phyloP scores from a whole-genome alignment of 1,139 yeast species.

The Meyerozyma carpophila region DNA sequence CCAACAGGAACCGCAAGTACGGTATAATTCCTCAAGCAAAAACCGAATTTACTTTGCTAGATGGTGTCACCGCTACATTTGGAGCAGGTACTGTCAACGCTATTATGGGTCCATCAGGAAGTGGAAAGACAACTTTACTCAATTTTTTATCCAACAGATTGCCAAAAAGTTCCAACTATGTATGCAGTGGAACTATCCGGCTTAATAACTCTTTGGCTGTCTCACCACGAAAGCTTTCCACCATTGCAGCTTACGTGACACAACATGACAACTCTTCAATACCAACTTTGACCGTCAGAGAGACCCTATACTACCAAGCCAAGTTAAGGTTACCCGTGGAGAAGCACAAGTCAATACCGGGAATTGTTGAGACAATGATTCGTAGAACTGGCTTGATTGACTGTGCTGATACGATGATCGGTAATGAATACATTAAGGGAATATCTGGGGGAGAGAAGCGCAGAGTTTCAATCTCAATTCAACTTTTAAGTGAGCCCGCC shows the following conservation, averaged over 20 bases:
- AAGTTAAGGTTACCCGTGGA: constrained; percentile 48
- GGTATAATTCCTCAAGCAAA: neutral
- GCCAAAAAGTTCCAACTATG: constrained; percentile 34
- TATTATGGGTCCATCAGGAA: constrained; percentile 86
- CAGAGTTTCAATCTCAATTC: constrained; percentile 78
- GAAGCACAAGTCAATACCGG: constrained; percentile 25
- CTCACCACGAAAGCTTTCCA: constrained; percentile 33
- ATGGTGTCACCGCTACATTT: constrained; percentile 53
- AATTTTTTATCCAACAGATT: constrained; percentile 63
- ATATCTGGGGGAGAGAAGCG: constrained; percentile 85
- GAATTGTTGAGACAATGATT: constrained; percentile 49
- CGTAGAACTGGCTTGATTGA: constrained; percentile 66
- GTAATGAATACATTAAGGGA: constrained; percentile 68
- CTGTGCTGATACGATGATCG: constrained; percentile 74
- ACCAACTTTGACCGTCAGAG: constrained; percentile 69
- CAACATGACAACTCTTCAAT: constrained; percentile 74
- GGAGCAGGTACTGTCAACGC: constrained; percentile 64
- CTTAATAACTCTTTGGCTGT: constrained; percentile 31
- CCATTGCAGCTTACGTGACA: constrained; percentile 64
- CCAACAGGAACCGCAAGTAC: neutral
- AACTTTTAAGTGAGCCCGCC: constrained; percentile 65
- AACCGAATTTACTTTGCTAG: constrained; percentile 26
- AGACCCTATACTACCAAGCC: constrained; percentile 71
- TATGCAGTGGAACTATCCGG: constrained; percentile 19
- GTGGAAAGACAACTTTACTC: constrained; percentile 75